Base-by-base conservation (phyloP, 192 early-diverging fungal genomes). In the Umbelopsis ramanniana region DNA sequence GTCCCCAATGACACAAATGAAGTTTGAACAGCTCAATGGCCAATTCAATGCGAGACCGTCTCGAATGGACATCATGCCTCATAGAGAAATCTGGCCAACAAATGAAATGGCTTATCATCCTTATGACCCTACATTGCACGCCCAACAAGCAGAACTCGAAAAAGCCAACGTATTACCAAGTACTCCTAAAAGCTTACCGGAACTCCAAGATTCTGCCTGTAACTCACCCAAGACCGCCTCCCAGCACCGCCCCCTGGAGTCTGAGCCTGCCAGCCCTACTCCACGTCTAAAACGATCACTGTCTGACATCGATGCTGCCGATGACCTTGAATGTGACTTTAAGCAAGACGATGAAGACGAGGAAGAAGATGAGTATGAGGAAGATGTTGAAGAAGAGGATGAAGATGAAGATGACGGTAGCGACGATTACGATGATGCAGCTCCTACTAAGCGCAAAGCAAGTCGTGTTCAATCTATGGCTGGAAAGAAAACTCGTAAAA, bases 401-500 rank as follows among this genome's bases (percentile, higher is more conserved):
- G 57, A 63, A 19, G 57, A 63, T 1, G 57, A 63, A 37, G 57
- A 43, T 63, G 57, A 63, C 37, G 57, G 57, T 63, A 63, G 57
- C 12, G 57, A 63, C 14, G 57, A 63, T 11, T 63, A 63, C 17
- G 57, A 63, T 33, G 57, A 63, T 63, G 17, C 57, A 12, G 6
- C 26, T 19, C 57, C 57, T 19, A 29, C 17, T 14, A 63, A 63
- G 17, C 57, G 29, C 12, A 63, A 63, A 11, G 19, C 26, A 19
- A 15, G 29, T 6, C 57, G 57, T 10, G 33, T 63, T 19, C 57
- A 38, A 37, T 29, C 12, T 26, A 3, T 2, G 4, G 33, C 29
- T 63, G 57, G 57, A 29, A 63, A 63, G 26, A 73, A 73, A 37
- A 67, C 72, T 22, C 74, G 74, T 52, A 69, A 75, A 60, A 75